Evolutionary conservation across 768 basidiomycete species (phyloP), one percentile per base, ranked within the genome.

Genomic region (Tricholomella constricta): DNA sequence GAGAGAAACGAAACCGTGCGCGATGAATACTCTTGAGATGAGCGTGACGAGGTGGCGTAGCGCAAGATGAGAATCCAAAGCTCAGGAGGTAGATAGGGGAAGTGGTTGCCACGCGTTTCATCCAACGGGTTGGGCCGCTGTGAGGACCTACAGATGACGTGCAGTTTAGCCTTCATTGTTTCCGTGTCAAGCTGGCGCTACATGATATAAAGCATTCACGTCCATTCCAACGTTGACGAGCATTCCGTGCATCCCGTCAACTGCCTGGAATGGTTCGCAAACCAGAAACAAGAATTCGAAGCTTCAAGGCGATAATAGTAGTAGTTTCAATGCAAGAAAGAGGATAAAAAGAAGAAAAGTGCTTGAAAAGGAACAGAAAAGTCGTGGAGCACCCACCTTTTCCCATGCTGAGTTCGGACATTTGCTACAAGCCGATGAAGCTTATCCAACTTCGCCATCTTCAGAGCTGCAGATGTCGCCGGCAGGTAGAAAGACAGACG

Each of bases 51-150:
- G 19, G 81, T 78, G 1, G 84, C 85, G 59, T 80, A 79, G 35
- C 81, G 81, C 47, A 89, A 69, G 52, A 89, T 79, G 60, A 78
- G 66, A n/a, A 80, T 69, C 87, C 87, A 89, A 6, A 89, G 63
- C 59, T 89, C 87, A 1, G 77, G 63, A 0, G 87, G 87, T 12
- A 88, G 73, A 51, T 67, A 56, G 14, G 76, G 77, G n/a, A 74
- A 66, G 23, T 53, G 23, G 35, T 4, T 20, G n/a, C 25, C 15
- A 38, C 36, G 32, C 4, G 23, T 34, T 19, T 17, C 25, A 12
- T 36, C 31, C 17, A 22, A 14, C 29, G 52, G 14, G 25, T 15
- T 7, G 19, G 32, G 8, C 26, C 41, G 49, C 17, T 22, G 27
- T 20, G 46, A 34, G 25, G 53, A 38, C 20, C 46, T 52, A 27